These are phyloP conservation scores for Sodiomyces alkalinus DNA, from an alignment of 2,329 filamentous ascomycete genomes.

Conservation along the genomic window DNA sequence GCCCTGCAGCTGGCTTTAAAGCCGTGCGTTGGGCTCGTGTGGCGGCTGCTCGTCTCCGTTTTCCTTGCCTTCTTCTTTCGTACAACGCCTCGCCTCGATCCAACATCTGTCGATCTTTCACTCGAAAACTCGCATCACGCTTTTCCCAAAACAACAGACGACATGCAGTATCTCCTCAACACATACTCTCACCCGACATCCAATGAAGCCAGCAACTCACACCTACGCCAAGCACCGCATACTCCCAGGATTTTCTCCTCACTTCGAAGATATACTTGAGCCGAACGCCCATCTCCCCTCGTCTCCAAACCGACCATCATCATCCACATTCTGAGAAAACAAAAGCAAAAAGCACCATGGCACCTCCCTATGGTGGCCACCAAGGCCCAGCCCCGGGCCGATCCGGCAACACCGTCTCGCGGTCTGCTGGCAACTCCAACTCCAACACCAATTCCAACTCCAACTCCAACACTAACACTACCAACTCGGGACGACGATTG, in stretches of 20 bases:
- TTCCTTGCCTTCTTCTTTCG: background rate
- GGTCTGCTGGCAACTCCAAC: background rate
- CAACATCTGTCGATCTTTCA: background rate
- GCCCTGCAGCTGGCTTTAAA: slow-evolving; percentile 2
- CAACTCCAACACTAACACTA: background rate
- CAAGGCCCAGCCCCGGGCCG: background rate
- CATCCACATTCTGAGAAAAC: background rate
- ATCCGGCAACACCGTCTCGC: background rate
- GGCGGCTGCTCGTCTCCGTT: background rate
- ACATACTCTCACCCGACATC: background rate
- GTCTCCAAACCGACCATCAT: background rate
- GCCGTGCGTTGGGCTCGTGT: slow-evolving; percentile 1
- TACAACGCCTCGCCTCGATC: background rate
- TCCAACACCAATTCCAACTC: background rate
- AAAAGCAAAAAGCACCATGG: background rate
- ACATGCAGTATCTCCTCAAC: background rate
- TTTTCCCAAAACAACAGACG: slow-evolving; percentile 1
- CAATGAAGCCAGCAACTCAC: background rate
- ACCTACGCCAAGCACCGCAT: background rate
- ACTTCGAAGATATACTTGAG: background rate
- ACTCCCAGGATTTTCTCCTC: background rate
- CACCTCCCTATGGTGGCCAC: slow-evolving; percentile 1
- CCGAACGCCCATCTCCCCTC: background rate
- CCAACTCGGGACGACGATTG: too few species aligned
- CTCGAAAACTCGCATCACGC: background rate